These are phyloP conservation scores for Flaveria sonorensis DNA, from an alignment of 129 eudicot species.

Conservation along the genomic window DNA sequence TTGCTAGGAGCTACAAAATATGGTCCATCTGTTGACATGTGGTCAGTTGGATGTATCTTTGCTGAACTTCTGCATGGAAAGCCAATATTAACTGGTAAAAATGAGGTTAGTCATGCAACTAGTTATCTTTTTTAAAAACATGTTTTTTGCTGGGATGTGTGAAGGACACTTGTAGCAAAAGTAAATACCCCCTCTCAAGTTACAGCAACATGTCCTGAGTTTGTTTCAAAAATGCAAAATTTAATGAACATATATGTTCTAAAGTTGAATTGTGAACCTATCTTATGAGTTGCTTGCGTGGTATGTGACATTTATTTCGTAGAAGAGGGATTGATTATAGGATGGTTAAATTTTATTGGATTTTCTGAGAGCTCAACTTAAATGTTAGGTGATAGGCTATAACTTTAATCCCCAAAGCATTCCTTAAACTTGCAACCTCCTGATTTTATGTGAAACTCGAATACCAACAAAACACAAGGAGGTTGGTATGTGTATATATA, in stretches of 20 bases:
- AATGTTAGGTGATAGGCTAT: neutral
- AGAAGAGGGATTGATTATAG: neutral
- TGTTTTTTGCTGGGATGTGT: slow-evolving; percentile 6
- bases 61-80: slow-evolving; percentile 90
- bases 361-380: neutral
- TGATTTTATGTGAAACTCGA: no score
- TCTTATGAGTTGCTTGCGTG: neutral
- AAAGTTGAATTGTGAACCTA: slow-evolving; percentile 3
- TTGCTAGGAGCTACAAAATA: slow-evolving; percentile 93
- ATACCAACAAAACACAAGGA: no score
- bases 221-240: neutral
- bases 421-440: no score
- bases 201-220: neutral
- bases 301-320: neutral
- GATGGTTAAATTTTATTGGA: neutral
- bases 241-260: slow-evolving; percentile 21
- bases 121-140: neutral
- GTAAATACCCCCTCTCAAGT: slow-evolving; percentile 4
- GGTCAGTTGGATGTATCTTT: slow-evolving; percentile 96
- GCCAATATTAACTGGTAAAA: slow-evolving; percentile 89
- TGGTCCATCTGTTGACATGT: slow-evolving; percentile 97
- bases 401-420: no score
- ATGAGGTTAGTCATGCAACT: slow-evolving; percentile 54
- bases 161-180: neutral
- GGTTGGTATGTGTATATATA: neutral